Evolutionary conservation across 176 grass and related monocot genomes (phyloP).

Genomic region (Eragrostis nindensis): DNA sequence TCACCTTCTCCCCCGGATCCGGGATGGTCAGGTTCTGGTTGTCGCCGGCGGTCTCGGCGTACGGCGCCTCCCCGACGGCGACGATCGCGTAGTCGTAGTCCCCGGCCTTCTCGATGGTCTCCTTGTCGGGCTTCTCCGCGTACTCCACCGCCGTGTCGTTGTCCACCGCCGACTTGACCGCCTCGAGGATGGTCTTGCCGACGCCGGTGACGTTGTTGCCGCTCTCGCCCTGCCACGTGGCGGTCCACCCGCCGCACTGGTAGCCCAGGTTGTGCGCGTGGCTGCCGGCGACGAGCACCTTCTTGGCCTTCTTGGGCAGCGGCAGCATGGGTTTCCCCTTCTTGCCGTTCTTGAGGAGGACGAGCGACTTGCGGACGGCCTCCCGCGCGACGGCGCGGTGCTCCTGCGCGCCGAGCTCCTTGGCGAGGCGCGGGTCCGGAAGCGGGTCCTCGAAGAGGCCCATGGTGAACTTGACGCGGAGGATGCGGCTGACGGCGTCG

Average conservation of each 20-base stretch:
- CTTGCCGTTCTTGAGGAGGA: slow-evolving; percentile 87
- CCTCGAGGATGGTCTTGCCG: slow-evolving; percentile 70
- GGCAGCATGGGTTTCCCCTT: slow-evolving; percentile 44
- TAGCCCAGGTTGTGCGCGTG: slow-evolving; percentile 72
- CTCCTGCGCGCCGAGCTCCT: slow-evolving; percentile 62
- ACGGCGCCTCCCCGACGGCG: slow-evolving; percentile 61
- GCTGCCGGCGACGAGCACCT: slow-evolving; percentile 73
- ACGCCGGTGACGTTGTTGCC: slow-evolving; percentile 68
- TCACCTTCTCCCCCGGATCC: slow-evolving; percentile 39
- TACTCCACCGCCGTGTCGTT: slow-evolving; percentile 51
- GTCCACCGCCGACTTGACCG: slow-evolving; percentile 56
- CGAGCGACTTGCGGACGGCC: slow-evolving; percentile 81
- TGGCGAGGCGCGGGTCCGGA: slow-evolving; percentile 54
- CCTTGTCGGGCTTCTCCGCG: slow-evolving; percentile 53
- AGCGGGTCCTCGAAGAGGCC: slow-evolving; percentile 81
- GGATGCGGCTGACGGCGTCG: slow-evolving; percentile 77
- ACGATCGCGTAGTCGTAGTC: slow-evolving; percentile 67
- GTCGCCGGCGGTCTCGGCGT: slow-evolving; percentile 70
- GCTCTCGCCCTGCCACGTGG: slow-evolving; percentile 58
- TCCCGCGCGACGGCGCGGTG: slow-evolving; percentile 65
- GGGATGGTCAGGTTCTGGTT: slow-evolving; percentile 65
- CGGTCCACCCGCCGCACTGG: slow-evolving; percentile 89
- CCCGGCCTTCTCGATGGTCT: slow-evolving; percentile 18
- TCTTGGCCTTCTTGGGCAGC: slow-evolving; percentile 64
- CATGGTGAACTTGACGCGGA: slow-evolving; percentile 90